Base-by-base conservation (phyloP, 768 basidiomycete genomes). In the Macrocybe gigantea region DNA sequence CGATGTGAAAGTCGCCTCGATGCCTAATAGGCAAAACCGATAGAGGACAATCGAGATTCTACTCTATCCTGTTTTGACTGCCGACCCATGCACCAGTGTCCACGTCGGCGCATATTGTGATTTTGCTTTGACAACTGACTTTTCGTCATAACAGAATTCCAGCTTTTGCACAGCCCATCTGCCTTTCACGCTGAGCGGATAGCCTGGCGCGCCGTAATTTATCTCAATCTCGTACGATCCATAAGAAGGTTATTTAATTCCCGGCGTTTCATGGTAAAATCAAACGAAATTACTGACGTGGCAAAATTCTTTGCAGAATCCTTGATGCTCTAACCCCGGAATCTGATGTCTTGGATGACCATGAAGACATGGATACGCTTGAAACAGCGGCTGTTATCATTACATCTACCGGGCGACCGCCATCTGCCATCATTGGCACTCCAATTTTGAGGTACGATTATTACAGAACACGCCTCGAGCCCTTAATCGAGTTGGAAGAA, bases 181-280 rank as follows among this genome's bases (percentile, higher is more conserved):
- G 78, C 84, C 34, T 91, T 93, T 64, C 79, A 79, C 54, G 80
- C 83, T 12, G 88, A 92, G 61, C 76, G 89, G 52, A 80, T 87
- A 47, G 86, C 88, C 29, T 93, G 89, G 89, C 80, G 89, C 44
- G 78, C 86, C 43, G 88, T 93, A 56, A 86, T 93, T 58, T 93
- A 92, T 68, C 77, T 92, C 51, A 93, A 93, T 65, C 74, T 93
- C 53, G 85, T 91, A 50, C 82, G 83, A 61, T 92, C 89, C 51
- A 68, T 92, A 56, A 81, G 83, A 58, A 79, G 84, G 84, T 82
- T 61, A 53, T 73, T 64, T 38, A 8, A 32, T 32, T 33, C 5
- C 22, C 22, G 42, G 12, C 10, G 7, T 48, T 39, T 45, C 48
- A 52, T 48, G 42, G 36, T 45, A 31, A 45, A n/a, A 38, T 41